Conservation (phyloP, 148 eudicot species). For the Rheum nobile region DNA sequence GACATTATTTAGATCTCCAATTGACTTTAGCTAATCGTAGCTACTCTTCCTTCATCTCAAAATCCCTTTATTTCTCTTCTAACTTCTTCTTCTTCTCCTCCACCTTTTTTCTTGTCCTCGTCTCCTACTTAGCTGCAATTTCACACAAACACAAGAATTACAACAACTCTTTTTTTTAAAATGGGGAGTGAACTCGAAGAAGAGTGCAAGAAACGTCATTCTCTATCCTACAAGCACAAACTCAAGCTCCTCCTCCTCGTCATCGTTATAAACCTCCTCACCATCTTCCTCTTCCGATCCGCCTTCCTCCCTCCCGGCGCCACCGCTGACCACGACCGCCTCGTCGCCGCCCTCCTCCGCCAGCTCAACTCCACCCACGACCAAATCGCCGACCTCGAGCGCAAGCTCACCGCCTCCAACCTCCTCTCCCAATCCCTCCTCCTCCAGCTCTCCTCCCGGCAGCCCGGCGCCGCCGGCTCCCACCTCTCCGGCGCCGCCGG, state of each 20-base stretch:
- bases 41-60: background rate
- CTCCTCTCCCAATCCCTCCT: constrained; percentile 19
- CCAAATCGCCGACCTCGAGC: constrained; percentile 28
- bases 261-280: constrained; percentile 45
- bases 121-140: background rate
- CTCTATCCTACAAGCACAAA: background rate
- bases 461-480: background rate
- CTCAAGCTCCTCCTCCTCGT: background rate
- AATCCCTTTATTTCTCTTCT: background rate
- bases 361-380: constrained; percentile 72
- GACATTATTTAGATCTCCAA: too few species aligned
- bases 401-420: background rate
- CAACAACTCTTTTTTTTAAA: background rate
- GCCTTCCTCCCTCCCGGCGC: constrained; percentile 1
- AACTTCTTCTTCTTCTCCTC: background rate
- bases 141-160: background rate
- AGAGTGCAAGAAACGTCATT: background rate
- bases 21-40: too few species aligned
- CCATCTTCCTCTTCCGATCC: constrained; percentile 57
- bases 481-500: background rate
- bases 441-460: constrained; percentile 1
- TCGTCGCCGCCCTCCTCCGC: constrained; percentile 31
- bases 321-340: constrained; percentile 22
- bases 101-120: background rate
- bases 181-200: background rate